Base-by-base conservation (phyloP, 768 basidiomycete species). In the Pholiota conissans region DNA sequence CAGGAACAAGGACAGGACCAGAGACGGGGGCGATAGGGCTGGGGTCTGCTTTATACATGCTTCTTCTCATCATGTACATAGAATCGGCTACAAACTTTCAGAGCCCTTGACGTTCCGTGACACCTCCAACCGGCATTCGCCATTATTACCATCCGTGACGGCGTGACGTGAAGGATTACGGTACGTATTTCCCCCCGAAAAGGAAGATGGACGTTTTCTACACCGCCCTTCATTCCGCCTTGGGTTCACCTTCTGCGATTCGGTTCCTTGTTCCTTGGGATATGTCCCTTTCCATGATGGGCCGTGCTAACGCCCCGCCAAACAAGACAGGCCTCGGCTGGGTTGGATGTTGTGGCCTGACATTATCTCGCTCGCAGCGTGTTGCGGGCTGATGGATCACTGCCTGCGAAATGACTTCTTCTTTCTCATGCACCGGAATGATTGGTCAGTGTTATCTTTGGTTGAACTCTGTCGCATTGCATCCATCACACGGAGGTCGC, bases 1-100 rank as follows among this genome's bases (percentile, higher is more conserved):
- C 11, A 45, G 7, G 42, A 24, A 45, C 42, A 45, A 45, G 42
- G 24, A 45, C 42, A 22, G 42, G 42, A 22, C 42, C 20, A 45
- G 42, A 45, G 22, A 45, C 30, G 39, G 55, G 48, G 58, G 52
- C 49, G 62, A 62, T 56, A 24, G 54, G 34, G 47, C 14, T 34
- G 37, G 48, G 39, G 46, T 53, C 56, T 29, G 42, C 61, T 67
- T 67, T 67, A 66, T 67, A 67, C 61, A 63, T 40, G 52, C 48
- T 60, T 49, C 58, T 62, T 61, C 61, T 54, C 55, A 57, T 45
- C 22, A 20, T n/a, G 30, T 39, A 39, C 3, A 3, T n/a, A 39
- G n/a, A 45, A 45, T 20, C 10, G 8, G 22, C 18, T 22, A 26
- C 40, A 20, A 24, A 9, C 9, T n/a, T 45, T 9, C 6, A 45